A percentile compares a stretch with the other conserved stretches of the same genome.
phyloP scores from a whole-genome alignment of 2,329 filamentous ascomycete genomes.

The Xylariaceae sp. region DNA sequence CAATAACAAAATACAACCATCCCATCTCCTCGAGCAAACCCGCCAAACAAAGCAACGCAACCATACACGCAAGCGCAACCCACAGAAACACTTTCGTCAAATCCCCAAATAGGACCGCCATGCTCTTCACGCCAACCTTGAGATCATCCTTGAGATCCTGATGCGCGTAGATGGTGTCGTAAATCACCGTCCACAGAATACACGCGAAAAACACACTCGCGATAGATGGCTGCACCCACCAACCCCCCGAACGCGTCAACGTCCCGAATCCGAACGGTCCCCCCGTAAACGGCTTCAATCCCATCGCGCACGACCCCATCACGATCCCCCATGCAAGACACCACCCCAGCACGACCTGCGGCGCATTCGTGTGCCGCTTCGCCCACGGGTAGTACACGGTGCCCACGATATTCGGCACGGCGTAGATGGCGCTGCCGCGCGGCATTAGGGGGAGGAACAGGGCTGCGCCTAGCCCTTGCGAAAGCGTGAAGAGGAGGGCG shows the following conservation, averaged over 20 bases:
- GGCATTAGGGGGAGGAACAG: conserved; percentile 25
- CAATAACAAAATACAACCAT: conserved; percentile 23
- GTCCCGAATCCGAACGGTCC: conserved; percentile 21
- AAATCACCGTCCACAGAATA: conserved; percentile 33
- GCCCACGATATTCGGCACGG: conserved; percentile 28
- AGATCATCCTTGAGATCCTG: conserved; percentile 34
- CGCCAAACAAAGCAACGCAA: conserved; percentile 20
- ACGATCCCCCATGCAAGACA: conserved; percentile 32
- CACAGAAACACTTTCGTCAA: conserved; percentile 26
- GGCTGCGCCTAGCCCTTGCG: conserved; percentile 26
- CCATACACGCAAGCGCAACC: conserved; percentile 24
- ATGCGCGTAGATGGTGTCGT: conserved; percentile 36
- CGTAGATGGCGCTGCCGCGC: conserved; percentile 23
- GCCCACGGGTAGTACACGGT: conserved; percentile 33
- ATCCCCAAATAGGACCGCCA: conserved; percentile 30
- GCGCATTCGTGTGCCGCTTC: conserved; percentile 34
- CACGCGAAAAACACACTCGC: conserved; percentile 27
- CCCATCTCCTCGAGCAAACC: conserved; percentile 22
- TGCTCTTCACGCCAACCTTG: conserved; percentile 32
- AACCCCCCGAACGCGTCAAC: background rate
- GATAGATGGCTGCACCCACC: conserved; percentile 24
- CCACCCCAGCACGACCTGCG: conserved; percentile 34
- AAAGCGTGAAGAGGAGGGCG: conserved; percentile 30
- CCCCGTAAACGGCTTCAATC: conserved; percentile 23
- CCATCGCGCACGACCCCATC: conserved; percentile 30